Evolutionary conservation across 257 asterid genomes (phyloP).

Genomic region (Fraxinus americana): DNA sequence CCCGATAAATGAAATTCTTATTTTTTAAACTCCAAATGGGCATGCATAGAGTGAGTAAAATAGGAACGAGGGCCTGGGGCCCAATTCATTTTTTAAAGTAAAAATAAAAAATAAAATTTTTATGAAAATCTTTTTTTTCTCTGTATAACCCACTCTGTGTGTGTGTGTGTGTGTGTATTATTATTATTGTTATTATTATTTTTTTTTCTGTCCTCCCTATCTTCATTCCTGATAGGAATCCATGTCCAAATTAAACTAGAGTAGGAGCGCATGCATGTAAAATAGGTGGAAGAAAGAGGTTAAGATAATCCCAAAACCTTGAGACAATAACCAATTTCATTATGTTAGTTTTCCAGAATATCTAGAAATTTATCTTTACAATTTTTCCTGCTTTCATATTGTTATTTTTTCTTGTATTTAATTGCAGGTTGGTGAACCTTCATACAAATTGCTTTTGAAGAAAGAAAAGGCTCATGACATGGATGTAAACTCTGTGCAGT

Average conservation of each 20-base stretch:
- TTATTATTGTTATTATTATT: too few species aligned
- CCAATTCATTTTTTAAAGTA: too few species aligned
- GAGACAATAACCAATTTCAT: not conserved
- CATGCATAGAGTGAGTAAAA: too few species aligned
- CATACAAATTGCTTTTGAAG: slow-evolving; percentile 69
- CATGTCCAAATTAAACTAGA: not conserved
- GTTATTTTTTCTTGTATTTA: slow-evolving; percentile 17
- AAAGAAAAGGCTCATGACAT: slow-evolving; percentile 87
- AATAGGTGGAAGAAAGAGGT: not conserved
- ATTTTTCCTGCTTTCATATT: not conserved
- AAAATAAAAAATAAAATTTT: too few species aligned
- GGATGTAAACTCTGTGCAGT: slow-evolving; percentile 86
- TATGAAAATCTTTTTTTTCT: too few species aligned
- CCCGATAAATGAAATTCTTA: too few species aligned
- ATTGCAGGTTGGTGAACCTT: slow-evolving; percentile 63
- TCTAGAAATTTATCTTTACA: not conserved
- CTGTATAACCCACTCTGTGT: too few species aligned
- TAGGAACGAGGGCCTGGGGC: too few species aligned
- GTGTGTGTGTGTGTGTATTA: too few species aligned
- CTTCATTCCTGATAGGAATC: not conserved
- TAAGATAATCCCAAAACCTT: not conserved
- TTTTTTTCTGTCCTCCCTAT: too few species aligned
- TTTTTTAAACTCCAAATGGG: too few species aligned
- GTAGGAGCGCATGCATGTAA: not conserved
- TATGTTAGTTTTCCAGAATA: not conserved